Base-by-base conservation (phyloP, 2,329 filamentous ascomycete species). In the Aspergillus latus region DNA sequence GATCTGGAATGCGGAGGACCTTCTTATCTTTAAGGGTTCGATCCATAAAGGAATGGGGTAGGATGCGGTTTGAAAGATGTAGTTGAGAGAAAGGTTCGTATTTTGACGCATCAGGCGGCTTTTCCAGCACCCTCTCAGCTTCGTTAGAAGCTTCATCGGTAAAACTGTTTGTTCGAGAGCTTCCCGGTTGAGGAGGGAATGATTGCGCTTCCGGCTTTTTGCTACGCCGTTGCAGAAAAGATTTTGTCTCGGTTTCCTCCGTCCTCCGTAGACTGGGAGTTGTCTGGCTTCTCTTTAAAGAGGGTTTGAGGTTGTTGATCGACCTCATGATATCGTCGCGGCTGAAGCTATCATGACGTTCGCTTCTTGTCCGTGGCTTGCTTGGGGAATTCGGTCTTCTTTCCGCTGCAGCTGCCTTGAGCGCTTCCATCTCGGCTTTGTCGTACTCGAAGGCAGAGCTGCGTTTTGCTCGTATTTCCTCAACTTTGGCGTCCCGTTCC, bases 41-140 rank as follows among this genome's bases (percentile, higher is more conserved):
- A 2, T 88, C 86, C 21, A 99, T 79, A 15, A 89, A 87, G 21
- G 84, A 83, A 72, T 97, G 92, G 2, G 92, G 89, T 45, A 97
- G 82, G 37, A 91, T 87, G 32, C 94, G 86, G 60, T 87, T 91
- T 4, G 88, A 89, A 11, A 99, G 82, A 69, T 97, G 92, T 39
- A 92, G 79, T 30, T 86, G 85, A 5, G 94, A 97, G 71, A 92
- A 96, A 2, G 90, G 84, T 66, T 99, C 94, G 65, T 94, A 95
- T 45, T 84, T 83, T 1, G 87, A 82, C 1, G 82, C 72, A 57
- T 85, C 83, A 1, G 62, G 49, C 55, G 21, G 21, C 21, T 65
- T 72, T 30, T 58, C 57, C n/a, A 57, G 5, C 11, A 29, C 39
- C 10, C 54, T 56, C 28, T 61, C 61, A 53, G 62, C 60, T 16